Evolutionary conservation across 2,329 filamentous ascomycete genomes (phyloP), one percentile per base, ranked within the genome.

Genomic region (Scedosporium aurantiacum): DNA sequence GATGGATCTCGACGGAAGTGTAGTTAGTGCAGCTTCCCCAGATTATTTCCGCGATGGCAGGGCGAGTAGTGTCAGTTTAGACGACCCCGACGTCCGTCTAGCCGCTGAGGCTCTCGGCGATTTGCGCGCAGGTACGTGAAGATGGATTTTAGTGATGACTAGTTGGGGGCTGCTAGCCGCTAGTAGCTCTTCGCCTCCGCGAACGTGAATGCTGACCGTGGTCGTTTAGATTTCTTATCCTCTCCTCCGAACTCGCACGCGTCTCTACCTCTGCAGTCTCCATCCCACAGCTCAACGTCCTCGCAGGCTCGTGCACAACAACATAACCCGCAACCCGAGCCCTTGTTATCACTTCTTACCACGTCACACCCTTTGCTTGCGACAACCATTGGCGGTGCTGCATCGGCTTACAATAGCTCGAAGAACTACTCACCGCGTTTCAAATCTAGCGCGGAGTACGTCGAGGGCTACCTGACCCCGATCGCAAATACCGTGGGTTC

Each of bases 351-450:
- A 4, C 83, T 97, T 1, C 82, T 97, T 23, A 95, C 91, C 0
- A 92, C 90, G 2, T 90, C 90, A 1, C 91, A 97, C 70, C 93
- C 93, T 0, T 79, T 95, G 64, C 82, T 97, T 16, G 91, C 90
- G 8, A 90, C 85, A 28, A 91, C 91, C 0, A 92, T 96, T 67
- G 90, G 90, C 66, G 86, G 87, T 60, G 93, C 91, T 0, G 82
- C 93, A 6, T 91, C 89, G 1, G 90, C 90, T 1, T 97, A 97
- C 71, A 87, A 88, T 28, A 87, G 83, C 2, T 91, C 90, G 10
- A 97, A 97, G 74, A 90, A 92, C 66, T 95, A 93, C 68, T 95
- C 91, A 1, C 91, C 93, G 0, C 83, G 89, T 2, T 90, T 97
- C 70, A 91, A 90, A 72, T 89, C 89, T n/a, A 85, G 91, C 63